Conservation (phyloP, 805 yeast genomes). For the Pichia manshurica region DNA sequence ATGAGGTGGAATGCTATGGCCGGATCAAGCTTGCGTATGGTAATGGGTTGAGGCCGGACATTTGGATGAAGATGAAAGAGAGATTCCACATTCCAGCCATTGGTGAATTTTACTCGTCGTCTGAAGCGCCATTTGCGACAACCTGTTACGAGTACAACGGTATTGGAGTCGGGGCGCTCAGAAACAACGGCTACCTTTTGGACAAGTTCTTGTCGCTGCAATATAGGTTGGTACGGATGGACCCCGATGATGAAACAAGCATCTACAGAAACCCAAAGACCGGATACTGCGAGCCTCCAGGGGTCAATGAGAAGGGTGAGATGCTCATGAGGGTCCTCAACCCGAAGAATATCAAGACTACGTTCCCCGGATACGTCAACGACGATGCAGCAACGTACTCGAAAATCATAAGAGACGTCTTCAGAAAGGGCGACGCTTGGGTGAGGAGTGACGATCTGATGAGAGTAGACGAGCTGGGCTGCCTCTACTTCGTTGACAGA, state of each 20-base stretch:
- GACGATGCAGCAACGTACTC: conserved; percentile 73
- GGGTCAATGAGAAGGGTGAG: conserved; percentile 74
- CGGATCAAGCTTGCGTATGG: conserved; percentile 71
- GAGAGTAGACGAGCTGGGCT: conserved; percentile 58
- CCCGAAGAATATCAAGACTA: conserved; percentile 54
- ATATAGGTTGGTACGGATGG: conserved; percentile 66
- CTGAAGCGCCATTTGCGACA: conserved; percentile 87
- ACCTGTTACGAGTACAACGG: conserved; percentile 60
- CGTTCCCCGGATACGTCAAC: conserved; percentile 87
- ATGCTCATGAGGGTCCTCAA: conserved; percentile 69
- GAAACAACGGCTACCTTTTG: conserved; percentile 75
- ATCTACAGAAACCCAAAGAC: conserved; percentile 62
- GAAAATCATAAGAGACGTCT: conserved; percentile 68
- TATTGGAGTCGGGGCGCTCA: conserved; percentile 80
- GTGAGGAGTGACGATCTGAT: conserved; percentile 84
- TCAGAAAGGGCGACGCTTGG: conserved; percentile 85
- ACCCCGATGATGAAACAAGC: conserved; percentile 69
- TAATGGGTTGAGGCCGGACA: conserved; percentile 83
- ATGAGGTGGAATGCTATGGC: conserved; percentile 23
- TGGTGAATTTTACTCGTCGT: conserved; percentile 91
- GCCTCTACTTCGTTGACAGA: conserved; percentile 82
- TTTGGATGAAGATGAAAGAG: conserved; percentile 75
- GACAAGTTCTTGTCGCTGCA: conserved; percentile 44
- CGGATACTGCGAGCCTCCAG: conserved; percentile 56
- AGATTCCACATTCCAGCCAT: conserved; percentile 69